Base-by-base conservation (phyloP, 23 red algal species). In the Pyropia haitanensis region DNA sequence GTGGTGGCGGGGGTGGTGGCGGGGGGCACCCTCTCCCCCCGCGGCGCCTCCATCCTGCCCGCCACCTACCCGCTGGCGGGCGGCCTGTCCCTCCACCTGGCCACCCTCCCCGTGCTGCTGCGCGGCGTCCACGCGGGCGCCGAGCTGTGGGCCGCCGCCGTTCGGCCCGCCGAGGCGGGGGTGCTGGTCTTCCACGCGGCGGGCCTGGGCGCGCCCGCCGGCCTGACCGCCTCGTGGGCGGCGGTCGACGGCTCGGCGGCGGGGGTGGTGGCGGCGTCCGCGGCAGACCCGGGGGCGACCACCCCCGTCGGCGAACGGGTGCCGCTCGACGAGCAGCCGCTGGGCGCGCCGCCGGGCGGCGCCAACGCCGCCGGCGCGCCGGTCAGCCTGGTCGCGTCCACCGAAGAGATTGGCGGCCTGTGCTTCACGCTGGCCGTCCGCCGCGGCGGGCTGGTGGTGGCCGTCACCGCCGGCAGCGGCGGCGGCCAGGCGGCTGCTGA, bases 381-480 rank as follows among this genome's bases (percentile, higher is more conserved):
- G 0, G 21, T 88, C 19, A 72, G 24, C 1, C 70, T 52, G 4
- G 50, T 29, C 15, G 67, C 65, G 16, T 77, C 71, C 33, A 88
- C 83, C 14, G 83, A 88, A 60, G 72, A 56, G 31, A 65, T 65
- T 27, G 76, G 24, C 0, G 57, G 83, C 14, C 34, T 73, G 7
- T 88, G 83, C 57, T 79, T 88, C 53, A 69, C 83, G 34, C 77
- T 88, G 25, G 67, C 83, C 39, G 10, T 46, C 39, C 39, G 39
- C 4, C 39, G 39, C 39, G 39, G 39, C 8, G 39, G 39, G 39
- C 4, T 46, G 2, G 39, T 46, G 39, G 39, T 46, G 4, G 39
- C 39, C 39, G 39, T 46, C 39, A 46, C 39, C 39, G 39, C 39
- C 39, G 39, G 39, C 39, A 46, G 39, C 13, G 39, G 10, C 39